Percentiles rank a stretch among this genome's conserved stretches.
These are phyloP conservation scores for Ambrosiella beaveri DNA, from an alignment of 2,329 filamentous ascomycete species.

Conservation along the genomic window DNA sequence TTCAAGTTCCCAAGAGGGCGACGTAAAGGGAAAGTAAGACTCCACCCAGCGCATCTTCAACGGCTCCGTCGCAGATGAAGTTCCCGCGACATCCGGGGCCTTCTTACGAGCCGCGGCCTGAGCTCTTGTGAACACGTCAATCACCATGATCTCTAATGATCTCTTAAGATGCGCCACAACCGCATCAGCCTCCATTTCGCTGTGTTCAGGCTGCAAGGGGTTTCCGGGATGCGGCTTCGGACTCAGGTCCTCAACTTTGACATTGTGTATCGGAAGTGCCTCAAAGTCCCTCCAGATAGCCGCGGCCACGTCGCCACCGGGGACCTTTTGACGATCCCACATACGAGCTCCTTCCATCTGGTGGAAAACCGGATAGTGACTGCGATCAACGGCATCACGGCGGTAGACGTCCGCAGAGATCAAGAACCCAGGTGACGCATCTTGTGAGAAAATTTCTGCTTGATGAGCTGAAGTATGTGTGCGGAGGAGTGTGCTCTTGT, in stretches of 20 bases:
- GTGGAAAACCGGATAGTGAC: conserved; percentile 93
- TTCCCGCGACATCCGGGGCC: conserved; percentile 34
- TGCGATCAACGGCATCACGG: conserved; percentile 83
- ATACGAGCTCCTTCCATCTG: conserved; percentile 93
- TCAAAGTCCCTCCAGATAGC: conserved; percentile 55
- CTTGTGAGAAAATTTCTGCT: conserved; percentile 57
- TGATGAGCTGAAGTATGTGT: conserved; percentile 95
- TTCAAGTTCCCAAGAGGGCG: conserved; percentile 88
- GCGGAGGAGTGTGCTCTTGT: conserved; percentile 62
- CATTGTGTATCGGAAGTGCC: conserved; percentile 51
- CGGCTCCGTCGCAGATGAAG: conserved; percentile 40
- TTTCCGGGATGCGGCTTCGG: conserved; percentile 64
- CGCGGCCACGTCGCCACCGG: conserved; percentile 38
- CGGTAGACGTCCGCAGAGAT: conserved; percentile 92
- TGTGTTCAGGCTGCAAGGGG: conserved; percentile 64
- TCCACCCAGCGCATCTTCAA: conserved; percentile 86
- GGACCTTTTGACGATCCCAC: conserved; percentile 55
- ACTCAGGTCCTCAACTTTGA: conserved; percentile 70
- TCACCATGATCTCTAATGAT: conserved; percentile 75
- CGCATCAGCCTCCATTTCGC: conserved; percentile 60
- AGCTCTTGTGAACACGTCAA: conserved; percentile 71
- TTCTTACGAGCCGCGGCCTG: conserved; percentile 55
- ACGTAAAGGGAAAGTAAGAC: conserved; percentile 94
- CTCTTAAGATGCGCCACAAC: conserved; percentile 74
- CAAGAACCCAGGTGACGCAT: conserved; percentile 63